These are phyloP conservation scores for Lepraria neglecta DNA, from an alignment of 495 filamentous ascomycete genomes.

Conservation along the genomic window DNA sequence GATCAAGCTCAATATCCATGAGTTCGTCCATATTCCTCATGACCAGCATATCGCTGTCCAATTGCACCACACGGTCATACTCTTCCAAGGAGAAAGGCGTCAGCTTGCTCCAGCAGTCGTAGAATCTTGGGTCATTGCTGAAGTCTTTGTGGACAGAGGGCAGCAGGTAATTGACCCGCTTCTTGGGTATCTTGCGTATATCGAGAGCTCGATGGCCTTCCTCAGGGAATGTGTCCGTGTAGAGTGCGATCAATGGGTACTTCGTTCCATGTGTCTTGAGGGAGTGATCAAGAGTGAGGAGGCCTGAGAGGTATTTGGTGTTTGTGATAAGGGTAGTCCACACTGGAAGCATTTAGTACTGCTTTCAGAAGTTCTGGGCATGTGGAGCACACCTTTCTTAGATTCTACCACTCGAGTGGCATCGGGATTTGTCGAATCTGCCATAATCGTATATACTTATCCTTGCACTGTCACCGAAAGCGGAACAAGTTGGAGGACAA, in stretches of 20 bases:
- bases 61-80: constrained; percentile 66
- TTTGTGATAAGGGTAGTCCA: constrained; percentile 81
- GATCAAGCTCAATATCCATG: constrained; percentile 67
- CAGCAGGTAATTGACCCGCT: constrained; percentile 56
- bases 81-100: constrained; percentile 62
- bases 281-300: constrained; percentile 64
- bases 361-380: neutral
- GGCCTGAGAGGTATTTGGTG: constrained; percentile 62
- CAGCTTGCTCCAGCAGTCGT: constrained; percentile 83
- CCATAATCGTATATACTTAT: constrained; percentile 11
- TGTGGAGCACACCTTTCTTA: constrained; percentile 21
- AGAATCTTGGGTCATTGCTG: constrained; percentile 64
- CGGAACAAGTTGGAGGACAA: neutral
- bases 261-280: constrained; percentile 51
- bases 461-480: neutral
- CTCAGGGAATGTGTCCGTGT: constrained; percentile 61
- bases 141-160: constrained; percentile 50
- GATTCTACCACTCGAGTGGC: constrained; percentile 20
- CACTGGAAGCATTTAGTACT: constrained; percentile 36
- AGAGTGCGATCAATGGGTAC: constrained; percentile 71
- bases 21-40: constrained; percentile 78
- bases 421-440: constrained; percentile 16
- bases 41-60: constrained; percentile 83
- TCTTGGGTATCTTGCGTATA: constrained; percentile 54
- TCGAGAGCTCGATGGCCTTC: constrained; percentile 59